phyloP scores from a whole-genome alignment of 192 early-diverging fungal species.

The Lunasporangiospora selenospora region DNA sequence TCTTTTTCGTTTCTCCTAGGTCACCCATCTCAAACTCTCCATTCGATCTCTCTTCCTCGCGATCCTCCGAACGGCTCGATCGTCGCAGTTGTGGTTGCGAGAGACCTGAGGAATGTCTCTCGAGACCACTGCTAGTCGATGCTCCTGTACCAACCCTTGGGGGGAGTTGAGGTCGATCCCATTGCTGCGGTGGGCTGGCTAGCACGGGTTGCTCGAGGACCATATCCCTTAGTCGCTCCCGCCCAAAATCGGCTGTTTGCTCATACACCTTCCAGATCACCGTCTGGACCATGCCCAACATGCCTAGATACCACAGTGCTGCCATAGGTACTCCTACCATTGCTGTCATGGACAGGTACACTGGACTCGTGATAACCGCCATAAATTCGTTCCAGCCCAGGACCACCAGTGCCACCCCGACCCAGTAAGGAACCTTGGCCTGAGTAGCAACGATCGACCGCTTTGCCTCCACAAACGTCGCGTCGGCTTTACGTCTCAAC shows the following conservation, averaged over 20 bases:
- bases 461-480: constrained; percentile 94
- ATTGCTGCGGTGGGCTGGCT: neutral
- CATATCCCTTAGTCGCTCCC: constrained; percentile 17
- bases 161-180: too few species aligned
- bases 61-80: too few species aligned
- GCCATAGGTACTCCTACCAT: constrained; percentile 18
- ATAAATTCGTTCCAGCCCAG: constrained; percentile 98
- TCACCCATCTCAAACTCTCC: too few species aligned
- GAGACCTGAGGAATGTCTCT: too few species aligned
- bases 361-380: constrained; percentile 81
- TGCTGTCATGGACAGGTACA: constrained; percentile 65
- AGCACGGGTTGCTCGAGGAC: neutral
- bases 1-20: too few species aligned
- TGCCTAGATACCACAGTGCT: constrained; percentile 28
- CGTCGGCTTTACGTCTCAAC: constrained; percentile 88
- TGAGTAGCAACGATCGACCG: constrained; percentile 89
- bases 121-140: too few species aligned
- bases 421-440: constrained; percentile 88
- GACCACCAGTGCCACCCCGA: constrained; percentile 67
- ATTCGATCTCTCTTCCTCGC: too few species aligned
- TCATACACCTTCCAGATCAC: constrained; percentile 13
- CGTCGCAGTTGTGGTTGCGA: too few species aligned
- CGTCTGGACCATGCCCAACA: constrained; percentile 16
- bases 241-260: constrained; percentile 11
- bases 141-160: too few species aligned